A percentile compares a stretch with the other conserved stretches of the same genome.
Evolutionary conservation across 75 land plant genomes (phyloP).

Genomic region (Larix kaempferi): DNA sequence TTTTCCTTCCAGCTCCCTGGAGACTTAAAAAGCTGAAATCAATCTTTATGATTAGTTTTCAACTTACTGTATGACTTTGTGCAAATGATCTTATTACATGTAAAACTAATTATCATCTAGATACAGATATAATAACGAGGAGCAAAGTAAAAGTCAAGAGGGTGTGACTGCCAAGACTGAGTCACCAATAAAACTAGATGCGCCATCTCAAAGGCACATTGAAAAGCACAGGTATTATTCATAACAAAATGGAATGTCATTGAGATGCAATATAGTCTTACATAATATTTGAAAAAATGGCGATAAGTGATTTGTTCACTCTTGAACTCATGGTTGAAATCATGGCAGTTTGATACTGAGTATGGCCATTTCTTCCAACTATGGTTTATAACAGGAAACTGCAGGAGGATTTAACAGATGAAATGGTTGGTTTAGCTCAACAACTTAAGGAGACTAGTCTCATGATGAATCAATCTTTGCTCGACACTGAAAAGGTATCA

Average conservation of each 20-base stretch:
- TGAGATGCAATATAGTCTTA: neutral
- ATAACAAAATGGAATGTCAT: neutral
- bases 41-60: neutral
- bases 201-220: constrained; percentile 49
- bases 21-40: neutral
- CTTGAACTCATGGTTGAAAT: neutral
- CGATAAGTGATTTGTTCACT: neutral
- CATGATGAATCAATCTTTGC: constrained; percentile 66
- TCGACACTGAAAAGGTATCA: constrained; percentile 66
- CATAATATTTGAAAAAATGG: neutral
- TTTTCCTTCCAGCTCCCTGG: neutral
- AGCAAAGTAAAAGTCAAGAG: constrained; percentile 12
- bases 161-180: neutral
- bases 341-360: neutral
- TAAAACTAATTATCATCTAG: neutral
- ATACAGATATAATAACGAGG: constrained; percentile 13
- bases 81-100: neutral
- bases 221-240: constrained; percentile 70
- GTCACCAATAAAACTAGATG: constrained; percentile 58
- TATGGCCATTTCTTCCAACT: neutral
- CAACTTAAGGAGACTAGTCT: constrained; percentile 85
- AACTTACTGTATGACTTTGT: neutral
- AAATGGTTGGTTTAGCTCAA: constrained; percentile 84
- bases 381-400: constrained; percentile 53
- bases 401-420: constrained; percentile 94